Percentiles rank a stretch among this genome's conserved stretches.
These are phyloP conservation scores for Dactylis glomerata DNA, from an alignment of 176 grass and related monocot species.

Conservation along the genomic window DNA sequence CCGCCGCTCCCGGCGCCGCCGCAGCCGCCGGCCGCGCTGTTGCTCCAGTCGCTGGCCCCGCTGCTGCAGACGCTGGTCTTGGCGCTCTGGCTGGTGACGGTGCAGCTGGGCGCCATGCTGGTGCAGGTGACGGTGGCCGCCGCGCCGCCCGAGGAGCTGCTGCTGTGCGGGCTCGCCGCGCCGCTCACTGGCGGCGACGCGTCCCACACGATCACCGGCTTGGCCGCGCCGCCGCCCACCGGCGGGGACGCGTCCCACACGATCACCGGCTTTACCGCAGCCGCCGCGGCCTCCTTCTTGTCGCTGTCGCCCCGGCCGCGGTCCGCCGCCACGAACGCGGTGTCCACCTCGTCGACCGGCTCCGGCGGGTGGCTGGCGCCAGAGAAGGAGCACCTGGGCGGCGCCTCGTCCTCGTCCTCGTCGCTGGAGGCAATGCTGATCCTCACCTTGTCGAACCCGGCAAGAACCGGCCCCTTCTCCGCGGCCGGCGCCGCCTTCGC, in stretches of 20 bases:
- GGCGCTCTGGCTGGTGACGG: slow-evolving; percentile 42
- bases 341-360: slow-evolving; percentile 52
- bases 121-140: slow-evolving; percentile 42
- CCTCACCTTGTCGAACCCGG: slow-evolving; percentile 44
- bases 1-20: background rate
- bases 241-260: slow-evolving; percentile 49
- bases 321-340: slow-evolving; percentile 34
- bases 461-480: slow-evolving; percentile 6
- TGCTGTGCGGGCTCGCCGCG: slow-evolving; percentile 54
- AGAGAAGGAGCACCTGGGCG: slow-evolving; percentile 45
- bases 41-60: slow-evolving; percentile 53
- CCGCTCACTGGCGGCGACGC: slow-evolving; percentile 42
- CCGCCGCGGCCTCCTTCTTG: background rate
- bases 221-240: slow-evolving; percentile 14
- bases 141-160: slow-evolving; percentile 38
- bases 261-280: slow-evolving; percentile 3
- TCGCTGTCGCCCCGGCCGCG: background rate
- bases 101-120: slow-evolving; percentile 52
- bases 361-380: slow-evolving; percentile 58
- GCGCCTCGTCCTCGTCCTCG: slow-evolving; percentile 25
- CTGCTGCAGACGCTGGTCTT: slow-evolving; percentile 65
- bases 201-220: slow-evolving; percentile 42
- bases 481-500: background rate
- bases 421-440: slow-evolving; percentile 49
- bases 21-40: background rate